Base-by-base conservation (phyloP, 129 eudicot genomes). In the Cynara cardunculus region DNA sequence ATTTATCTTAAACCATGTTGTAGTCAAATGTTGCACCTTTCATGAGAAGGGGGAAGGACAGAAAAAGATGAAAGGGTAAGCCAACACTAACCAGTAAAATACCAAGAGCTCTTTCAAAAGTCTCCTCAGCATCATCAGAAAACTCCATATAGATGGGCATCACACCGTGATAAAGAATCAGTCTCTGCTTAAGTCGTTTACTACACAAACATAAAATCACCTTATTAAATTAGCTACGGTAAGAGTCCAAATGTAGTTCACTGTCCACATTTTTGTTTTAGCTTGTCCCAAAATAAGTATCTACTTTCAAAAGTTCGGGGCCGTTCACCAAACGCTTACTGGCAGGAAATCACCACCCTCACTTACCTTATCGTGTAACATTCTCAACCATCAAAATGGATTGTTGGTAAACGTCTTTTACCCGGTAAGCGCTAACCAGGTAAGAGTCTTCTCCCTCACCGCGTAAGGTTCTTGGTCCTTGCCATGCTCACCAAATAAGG, bases 81-180 rank as follows among this genome's bases (percentile, higher is more conserved):
- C 70, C 5, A 44, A 72, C 53, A 80, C 90, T 81, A 62, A 96
- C 99, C 95, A 90, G 31, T 84, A 96, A 76, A 74, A 92, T 90
- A 75, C 79, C 83, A 39, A 96, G 39, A 41, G 99, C 99, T 87
- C 92, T 87, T 44, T 97, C 89, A 85, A 96, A 96, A n/a, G 99
- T 92, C 85, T 96, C 99, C 87, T 96, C 99, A 1, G 90, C 93
- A 59, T 96, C 98, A 86, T 92, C 93, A 41, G 97, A 89, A 79
- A 96, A 91, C 82, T 96, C 89, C 99, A 96, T 96, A 81, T 82
- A 85, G 79, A 96, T 96, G 30, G 99, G 99, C 92, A 87, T 89
- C 85, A 92, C 95, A 41, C 99, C 92, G 39, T 91, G 99, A 81
- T 90, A 96, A 79, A 96, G 96, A 75, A 70, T 78, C 75, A 96